Base-by-base conservation (phyloP, 495 filamentous ascomycete genomes). In the Parathielavia hyrcaniae region DNA sequence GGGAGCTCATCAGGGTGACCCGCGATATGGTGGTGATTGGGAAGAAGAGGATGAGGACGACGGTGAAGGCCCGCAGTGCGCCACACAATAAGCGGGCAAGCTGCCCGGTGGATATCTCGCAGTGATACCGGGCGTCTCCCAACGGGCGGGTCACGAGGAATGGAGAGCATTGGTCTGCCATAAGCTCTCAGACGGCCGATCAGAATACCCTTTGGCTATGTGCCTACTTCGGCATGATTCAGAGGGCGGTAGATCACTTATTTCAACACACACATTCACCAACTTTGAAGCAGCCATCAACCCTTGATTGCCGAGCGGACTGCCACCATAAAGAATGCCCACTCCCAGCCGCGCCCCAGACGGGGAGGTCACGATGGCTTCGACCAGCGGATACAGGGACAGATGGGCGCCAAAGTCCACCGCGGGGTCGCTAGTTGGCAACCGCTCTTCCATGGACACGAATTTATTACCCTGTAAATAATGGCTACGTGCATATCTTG, bases 1-100 rank as follows among this genome's bases (percentile, higher is more conserved):
- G 73, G 85, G 84, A 30, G 81, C 75, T 34, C 69, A 84, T 40
- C 83, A 83, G 47, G 83, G 83, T 49, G 87, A 90, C 67, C 82
- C 81, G 8, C 73, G 86, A 53, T 87, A 80, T 36, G 61, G 81
- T 12, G 83, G 80, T 34, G 87, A 83, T 12, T 91, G 87, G 84
- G 85, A 86, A 58, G 88, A 96, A 60, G 90, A 90, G 4, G 87
- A 96, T 61, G 90, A 91, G 2, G 88, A 66, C 1, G 77, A 71
- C 12, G 79, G 73, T 41, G 26, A 30, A 30, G 69, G 71, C 43
- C 73, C 85, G 38, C 92, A 97, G 74, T 97, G 92, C 71, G 81
- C 89, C 52, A 82, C 90, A 66, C 91, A 97, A 78, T 97, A 86
- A 81, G 64, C 59, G 58, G 44, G 51, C 43, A 64, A 52, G 63